Conservation (phyloP, 108 stramenopile genomes). For the Cyclotella atomus region DNA sequence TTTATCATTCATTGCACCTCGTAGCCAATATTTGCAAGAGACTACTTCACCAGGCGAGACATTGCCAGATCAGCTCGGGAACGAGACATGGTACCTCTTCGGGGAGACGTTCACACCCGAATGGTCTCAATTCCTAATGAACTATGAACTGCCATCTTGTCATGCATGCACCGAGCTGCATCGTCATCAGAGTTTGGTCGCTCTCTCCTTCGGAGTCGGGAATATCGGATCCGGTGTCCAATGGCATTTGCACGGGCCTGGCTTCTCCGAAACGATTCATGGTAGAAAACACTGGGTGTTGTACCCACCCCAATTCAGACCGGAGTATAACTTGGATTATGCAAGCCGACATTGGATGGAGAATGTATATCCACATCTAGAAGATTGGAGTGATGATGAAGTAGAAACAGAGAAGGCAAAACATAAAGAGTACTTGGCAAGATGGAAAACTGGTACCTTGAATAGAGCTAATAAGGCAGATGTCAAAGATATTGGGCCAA, state of each 20-base stretch:
- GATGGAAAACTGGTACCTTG: slow-evolving; percentile 32
- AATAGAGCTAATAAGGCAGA: slow-evolving; percentile 61
- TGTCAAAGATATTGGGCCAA: slow-evolving; percentile 48
- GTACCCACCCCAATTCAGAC: slow-evolving; percentile 54
- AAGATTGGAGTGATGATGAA: slow-evolving; percentile 38
- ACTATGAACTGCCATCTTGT: slow-evolving; percentile 71
- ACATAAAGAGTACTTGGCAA: slow-evolving; percentile 23
- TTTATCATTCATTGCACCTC: slow-evolving; percentile 58
- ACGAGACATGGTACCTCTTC: slow-evolving; percentile 89
- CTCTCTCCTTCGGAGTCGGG: slow-evolving; percentile 83
- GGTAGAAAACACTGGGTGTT: slow-evolving; percentile 81
- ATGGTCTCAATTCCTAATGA: slow-evolving; percentile 60
- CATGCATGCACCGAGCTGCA: slow-evolving; percentile 62
- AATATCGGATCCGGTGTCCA: slow-evolving; percentile 84
- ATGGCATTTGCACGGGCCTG: slow-evolving; percentile 86
- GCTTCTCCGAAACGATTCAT: slow-evolving; percentile 79
- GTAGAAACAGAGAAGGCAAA: slow-evolving; percentile 10
- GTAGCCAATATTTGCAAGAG: slow-evolving; percentile 69
- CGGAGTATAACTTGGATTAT: slow-evolving; percentile 70
- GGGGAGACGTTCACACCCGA: slow-evolving; percentile 78
- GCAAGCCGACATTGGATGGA: slow-evolving; percentile 89
- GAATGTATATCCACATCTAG: slow-evolving; percentile 50
- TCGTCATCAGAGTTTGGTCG: slow-evolving; percentile 40
- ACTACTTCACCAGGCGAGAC: slow-evolving; percentile 50
- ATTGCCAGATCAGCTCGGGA: slow-evolving; percentile 62